A percentile compares a stretch with the other conserved stretches of the same genome.
Conservation (phyloP, 345 rosid species). For the Salix caprea region DNA sequence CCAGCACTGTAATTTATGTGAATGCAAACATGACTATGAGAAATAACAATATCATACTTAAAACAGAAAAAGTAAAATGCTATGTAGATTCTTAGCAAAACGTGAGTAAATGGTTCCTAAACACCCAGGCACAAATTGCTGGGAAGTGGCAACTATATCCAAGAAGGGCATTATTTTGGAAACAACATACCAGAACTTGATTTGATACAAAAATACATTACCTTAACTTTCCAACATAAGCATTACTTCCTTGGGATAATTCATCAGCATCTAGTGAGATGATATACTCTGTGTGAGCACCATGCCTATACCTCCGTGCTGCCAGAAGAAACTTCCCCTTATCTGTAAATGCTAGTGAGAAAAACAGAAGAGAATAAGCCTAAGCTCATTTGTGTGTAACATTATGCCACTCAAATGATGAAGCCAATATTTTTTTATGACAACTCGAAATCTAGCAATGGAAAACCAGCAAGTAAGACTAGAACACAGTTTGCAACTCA, state of each 20-base stretch:
- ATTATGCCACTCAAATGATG: background rate
- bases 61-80: background rate
- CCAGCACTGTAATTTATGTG: background rate
- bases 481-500: too few species aligned
- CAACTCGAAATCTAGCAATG: too few species aligned
- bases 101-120: background rate
- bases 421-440: background rate
- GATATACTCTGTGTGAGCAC: conserved; percentile 77
- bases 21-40: background rate
- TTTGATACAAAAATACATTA: conserved; percentile 18
- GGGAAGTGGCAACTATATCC: background rate
- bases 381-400: background rate
- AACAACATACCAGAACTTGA: background rate
- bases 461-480: too few species aligned
- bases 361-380: conserved; percentile 4
- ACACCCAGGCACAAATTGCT: background rate
- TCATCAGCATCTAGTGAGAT: conserved; percentile 85
- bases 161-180: background rate
- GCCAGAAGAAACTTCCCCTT: conserved; percentile 93
- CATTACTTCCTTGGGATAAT: conserved; percentile 89
- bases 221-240: conserved; percentile 94
- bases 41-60: background rate
- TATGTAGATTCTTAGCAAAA: background rate
- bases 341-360: conserved; percentile 58
- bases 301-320: conserved; percentile 72